These are phyloP conservation scores for Eucalyptus melliodora DNA, from an alignment of 345 rosid genomes.

Conservation along the genomic window DNA sequence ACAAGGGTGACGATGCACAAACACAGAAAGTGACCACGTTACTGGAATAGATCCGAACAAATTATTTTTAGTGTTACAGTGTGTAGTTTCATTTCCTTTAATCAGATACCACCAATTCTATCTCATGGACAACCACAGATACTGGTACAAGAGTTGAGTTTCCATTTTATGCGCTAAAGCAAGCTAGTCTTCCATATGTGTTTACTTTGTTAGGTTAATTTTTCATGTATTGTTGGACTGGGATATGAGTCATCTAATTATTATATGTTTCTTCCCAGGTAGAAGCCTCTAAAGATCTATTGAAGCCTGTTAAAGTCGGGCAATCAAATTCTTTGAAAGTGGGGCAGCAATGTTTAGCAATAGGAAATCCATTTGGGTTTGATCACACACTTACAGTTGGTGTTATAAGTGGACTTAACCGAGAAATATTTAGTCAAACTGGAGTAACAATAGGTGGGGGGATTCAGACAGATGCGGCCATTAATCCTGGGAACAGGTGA, in stretches of 20 bases:
- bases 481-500: constrained; percentile 96
- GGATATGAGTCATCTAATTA: neutral
- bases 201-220: neutral
- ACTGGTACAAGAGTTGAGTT: neutral
- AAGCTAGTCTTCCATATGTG: neutral
- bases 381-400: constrained; percentile 96
- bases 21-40: neutral
- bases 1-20: neutral
- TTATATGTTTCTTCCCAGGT: constrained; percentile 32
- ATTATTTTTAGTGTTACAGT: neutral
- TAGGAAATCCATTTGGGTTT: constrained; percentile 96
- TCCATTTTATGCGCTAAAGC: neutral
- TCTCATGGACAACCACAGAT: neutral
- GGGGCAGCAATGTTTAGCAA: constrained; percentile 92
- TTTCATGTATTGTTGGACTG: neutral
- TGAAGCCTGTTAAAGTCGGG: constrained; percentile 75
- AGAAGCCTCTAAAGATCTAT: constrained; percentile 64
- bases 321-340: constrained; percentile 68
- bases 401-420: constrained; percentile 83
- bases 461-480: constrained; percentile 98
- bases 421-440: constrained; percentile 83
- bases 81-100: neutral
- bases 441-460: constrained; percentile 96
- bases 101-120: neutral
- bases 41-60: neutral